A percentile compares a stretch with the other conserved stretches of the same genome.
These are phyloP conservation scores for Sinapis alba DNA, from an alignment of 441 rosid species.

Conservation along the genomic window DNA sequence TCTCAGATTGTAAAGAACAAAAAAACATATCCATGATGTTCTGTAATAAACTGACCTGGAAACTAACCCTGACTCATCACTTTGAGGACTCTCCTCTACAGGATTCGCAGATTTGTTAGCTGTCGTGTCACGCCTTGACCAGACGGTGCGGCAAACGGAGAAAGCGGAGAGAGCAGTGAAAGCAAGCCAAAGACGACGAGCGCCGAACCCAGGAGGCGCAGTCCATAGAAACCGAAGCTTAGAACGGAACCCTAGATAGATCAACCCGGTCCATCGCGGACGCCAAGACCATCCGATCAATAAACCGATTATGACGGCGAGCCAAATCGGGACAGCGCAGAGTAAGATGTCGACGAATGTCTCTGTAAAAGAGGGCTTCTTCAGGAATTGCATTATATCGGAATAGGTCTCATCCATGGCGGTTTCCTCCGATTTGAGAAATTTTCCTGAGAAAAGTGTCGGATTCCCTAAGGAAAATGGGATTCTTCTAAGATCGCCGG, in stretches of 20 bases:
- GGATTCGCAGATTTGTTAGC: slow-evolving; percentile 41
- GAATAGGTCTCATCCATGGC: slow-evolving; percentile 68
- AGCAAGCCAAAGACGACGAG: slow-evolving; percentile 93
- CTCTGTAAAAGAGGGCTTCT: slow-evolving; percentile 75
- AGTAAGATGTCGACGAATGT: slow-evolving; percentile 95
- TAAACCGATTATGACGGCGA: slow-evolving; percentile 94
- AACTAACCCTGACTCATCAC: slow-evolving; percentile 40
- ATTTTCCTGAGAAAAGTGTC: background rate
- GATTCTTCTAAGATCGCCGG: background rate
- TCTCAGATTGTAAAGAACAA: background rate
- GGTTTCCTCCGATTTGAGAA: background rate
- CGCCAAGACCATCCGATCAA: slow-evolving; percentile 99
- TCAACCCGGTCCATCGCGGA: slow-evolving; percentile 92
- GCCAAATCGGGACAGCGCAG: slow-evolving; percentile 98
- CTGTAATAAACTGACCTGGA: slow-evolving; percentile 45
- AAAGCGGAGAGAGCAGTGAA: slow-evolving; percentile 90
- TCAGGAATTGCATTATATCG: slow-evolving; percentile 64
- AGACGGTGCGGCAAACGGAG: slow-evolving; percentile 78
- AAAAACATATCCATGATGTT: background rate
- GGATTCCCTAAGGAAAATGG: slow-evolving; percentile 25
- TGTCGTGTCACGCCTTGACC: slow-evolving; percentile 61
- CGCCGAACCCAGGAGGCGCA: slow-evolving; percentile 94
- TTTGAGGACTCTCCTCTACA: slow-evolving; percentile 23
- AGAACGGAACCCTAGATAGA: slow-evolving; percentile 78
- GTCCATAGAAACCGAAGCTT: slow-evolving; percentile 83